Evolutionary conservation across 2,329 filamentous ascomycete species (phyloP).

Genomic region (Stemphylium lycopersici): DNA sequence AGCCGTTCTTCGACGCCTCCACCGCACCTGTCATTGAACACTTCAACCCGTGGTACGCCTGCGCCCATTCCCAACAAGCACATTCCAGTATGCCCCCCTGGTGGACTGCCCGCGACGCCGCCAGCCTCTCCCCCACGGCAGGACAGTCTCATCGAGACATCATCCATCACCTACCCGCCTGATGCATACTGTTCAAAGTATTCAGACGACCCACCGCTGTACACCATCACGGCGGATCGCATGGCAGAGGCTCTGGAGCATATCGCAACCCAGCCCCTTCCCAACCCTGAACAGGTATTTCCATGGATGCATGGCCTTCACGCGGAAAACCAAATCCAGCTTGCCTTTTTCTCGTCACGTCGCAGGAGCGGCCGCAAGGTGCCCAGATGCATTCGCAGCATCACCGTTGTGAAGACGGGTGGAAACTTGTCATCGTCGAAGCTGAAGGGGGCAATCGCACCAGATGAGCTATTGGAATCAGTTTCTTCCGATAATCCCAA

Average conservation of each 20-base stretch:
- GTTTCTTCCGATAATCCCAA: constrained; percentile 57
- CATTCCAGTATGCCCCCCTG: constrained; percentile 85
- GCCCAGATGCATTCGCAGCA: constrained; percentile 76
- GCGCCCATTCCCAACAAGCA: constrained; percentile 83
- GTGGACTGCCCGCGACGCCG: constrained; percentile 63
- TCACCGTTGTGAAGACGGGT: constrained; percentile 88
- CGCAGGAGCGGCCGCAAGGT: constrained; percentile 72
- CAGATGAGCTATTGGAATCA: constrained; percentile 74
- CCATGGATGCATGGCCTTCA: constrained; percentile 96
- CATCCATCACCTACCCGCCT: constrained; percentile 78
- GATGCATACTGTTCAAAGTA: constrained; percentile 64
- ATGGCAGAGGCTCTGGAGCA: constrained; percentile 78
- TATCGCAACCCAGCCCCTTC: constrained; percentile 77
- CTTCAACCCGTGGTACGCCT: constrained; percentile 61
- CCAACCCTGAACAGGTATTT: constrained; percentile 84
- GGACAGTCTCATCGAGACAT: constrained; percentile 61
- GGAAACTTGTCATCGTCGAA: constrained; percentile 76
- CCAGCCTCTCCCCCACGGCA: constrained; percentile 66
- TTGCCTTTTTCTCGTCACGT: constrained; percentile 84
- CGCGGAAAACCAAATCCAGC: constrained; percentile 84
- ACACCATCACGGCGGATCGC: constrained; percentile 71
- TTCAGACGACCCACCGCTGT: constrained; percentile 64
- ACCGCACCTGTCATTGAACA: constrained; percentile 64
- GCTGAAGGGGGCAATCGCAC: constrained; percentile 84
- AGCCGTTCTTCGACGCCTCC: constrained; percentile 54